phyloP scores from a whole-genome alignment of 164 flowering plant genomes.

The Cinnamomum micranthum region DNA sequence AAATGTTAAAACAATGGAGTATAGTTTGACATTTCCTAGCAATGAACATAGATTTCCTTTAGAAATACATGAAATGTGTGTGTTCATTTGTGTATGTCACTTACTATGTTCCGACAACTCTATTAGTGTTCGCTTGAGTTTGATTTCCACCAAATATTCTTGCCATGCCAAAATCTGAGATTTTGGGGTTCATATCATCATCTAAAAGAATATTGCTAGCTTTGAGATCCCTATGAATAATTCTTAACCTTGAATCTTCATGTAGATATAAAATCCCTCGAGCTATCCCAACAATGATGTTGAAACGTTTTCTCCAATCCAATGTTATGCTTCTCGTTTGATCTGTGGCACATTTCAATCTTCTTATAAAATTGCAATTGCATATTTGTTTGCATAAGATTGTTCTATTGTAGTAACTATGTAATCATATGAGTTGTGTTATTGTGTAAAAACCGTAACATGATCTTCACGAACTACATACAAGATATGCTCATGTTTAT shows the following conservation, averaged over 20 bases:
- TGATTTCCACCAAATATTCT: conserved; percentile 33
- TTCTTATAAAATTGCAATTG: not conserved
- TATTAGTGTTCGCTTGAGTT: conserved; percentile 19
- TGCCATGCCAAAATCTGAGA: conserved; percentile 51
- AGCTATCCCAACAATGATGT: conserved; percentile 38
- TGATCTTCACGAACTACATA: too few species aligned
- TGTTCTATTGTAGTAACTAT: not conserved
- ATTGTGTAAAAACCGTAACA: too few species aligned
- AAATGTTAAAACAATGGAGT: too few species aligned
- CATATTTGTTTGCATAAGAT: not conserved
- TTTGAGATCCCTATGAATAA: conserved; percentile 61
- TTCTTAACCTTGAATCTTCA: conserved; percentile 45
- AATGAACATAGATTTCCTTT: too few species aligned
- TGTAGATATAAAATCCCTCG: conserved; percentile 61
- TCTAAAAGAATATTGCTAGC: conserved; percentile 54
- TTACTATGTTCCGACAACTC: conserved; percentile 40
- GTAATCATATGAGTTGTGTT: too few species aligned
- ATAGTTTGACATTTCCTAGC: too few species aligned
- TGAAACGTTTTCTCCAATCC: conserved; percentile 24
- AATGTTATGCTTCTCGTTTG: conserved; percentile 2
- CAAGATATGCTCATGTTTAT: too few species aligned
- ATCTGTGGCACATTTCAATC: not conserved
- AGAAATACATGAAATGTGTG: too few species aligned
- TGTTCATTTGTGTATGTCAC: conserved; percentile 1
- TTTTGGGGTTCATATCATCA: conserved; percentile 40